Base-by-base conservation (phyloP, 2,329 filamentous ascomycete species). In the Fusarium sp. region DNA sequence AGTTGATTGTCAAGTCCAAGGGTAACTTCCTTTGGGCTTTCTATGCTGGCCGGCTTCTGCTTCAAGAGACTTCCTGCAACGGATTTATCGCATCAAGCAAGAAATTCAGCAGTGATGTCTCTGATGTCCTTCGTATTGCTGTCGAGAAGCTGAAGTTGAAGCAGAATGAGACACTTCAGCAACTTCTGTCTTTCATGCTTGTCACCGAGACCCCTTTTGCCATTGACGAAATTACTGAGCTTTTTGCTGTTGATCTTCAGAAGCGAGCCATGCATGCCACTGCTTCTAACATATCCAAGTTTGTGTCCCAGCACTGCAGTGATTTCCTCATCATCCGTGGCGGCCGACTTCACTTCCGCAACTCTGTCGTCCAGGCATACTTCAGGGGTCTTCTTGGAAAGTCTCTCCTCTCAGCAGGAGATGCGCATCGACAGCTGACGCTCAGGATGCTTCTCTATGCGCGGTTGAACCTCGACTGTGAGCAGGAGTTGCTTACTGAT, bases 21-120 rank as follows among this genome's bases (percentile, higher is more conserved):
- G 76, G 78, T 1, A 80, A 73, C 17, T 81, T 82, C 58, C 71
- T 82, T 6, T 82, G 78, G 74, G 79, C 78, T 3, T 80, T 79
- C 44, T 73, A 80, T 7, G 75, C 73, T 2, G 67, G 75, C 2
- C 72, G 74, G 9, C 65, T 78, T 1, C 60, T 82, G 55, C 19
- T 76, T 17, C 73, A 75, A 39, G 73, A 76, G 26, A 26, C 24
- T 4, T 55, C 69, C n/a, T 54, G 57, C 9, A 63, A 73, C 8
- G 22, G 19, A 0, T 68, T 73, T 40, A 34, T 61, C 1, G 45
- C 57, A 0, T 33, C 56, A 5, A 57, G 45, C 11, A 62, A 71
- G 52, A 56, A 56, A 15, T 36, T 70, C 14, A 62, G 64, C 28
- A 15, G 43, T 0, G 63, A 73, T 26, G 47, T 72, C 5, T 33